Conservation (phyloP, 495 filamentous ascomycete species). For the Patellaria atrata region DNA sequence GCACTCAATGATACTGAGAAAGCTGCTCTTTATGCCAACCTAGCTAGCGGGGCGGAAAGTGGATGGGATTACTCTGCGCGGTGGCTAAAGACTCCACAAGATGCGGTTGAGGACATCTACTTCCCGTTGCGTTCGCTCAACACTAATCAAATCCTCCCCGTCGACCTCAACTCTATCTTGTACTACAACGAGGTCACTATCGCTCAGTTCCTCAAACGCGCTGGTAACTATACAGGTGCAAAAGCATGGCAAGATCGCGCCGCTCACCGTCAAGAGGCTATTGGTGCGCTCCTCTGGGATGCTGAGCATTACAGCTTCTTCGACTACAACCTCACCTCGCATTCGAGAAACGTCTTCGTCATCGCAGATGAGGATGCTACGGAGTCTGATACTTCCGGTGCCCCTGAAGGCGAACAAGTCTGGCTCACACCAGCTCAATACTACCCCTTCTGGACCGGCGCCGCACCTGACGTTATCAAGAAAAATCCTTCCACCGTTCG, state of each 20-base stretch:
- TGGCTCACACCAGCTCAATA: conserved; percentile 13
- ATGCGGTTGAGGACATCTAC: conserved; percentile 20
- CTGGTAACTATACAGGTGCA: conserved; percentile 14
- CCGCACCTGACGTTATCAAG: conserved; percentile 15
- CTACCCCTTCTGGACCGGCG: conserved; percentile 24
- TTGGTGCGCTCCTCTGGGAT: conserved; percentile 19
- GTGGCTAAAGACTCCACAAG: conserved; percentile 15
- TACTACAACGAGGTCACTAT: conserved; percentile 20
- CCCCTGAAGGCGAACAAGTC: conserved; percentile 16
- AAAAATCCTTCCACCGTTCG: conserved; percentile 17
- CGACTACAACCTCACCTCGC: conserved; percentile 22
- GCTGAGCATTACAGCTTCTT: conserved; percentile 17
- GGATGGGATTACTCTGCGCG: conserved; percentile 21
- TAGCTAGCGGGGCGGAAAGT: conserved; percentile 18
- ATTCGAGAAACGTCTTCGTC: conserved; percentile 13
- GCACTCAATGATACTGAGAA: conserved; percentile 13
- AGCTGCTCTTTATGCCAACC: conserved; percentile 18
- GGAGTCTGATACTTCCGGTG: conserved; percentile 5
- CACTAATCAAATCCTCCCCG: conserved; percentile 15
- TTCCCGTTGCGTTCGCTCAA: conserved; percentile 23
- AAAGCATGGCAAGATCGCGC: conserved; percentile 10
- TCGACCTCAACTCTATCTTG: conserved; percentile 22
- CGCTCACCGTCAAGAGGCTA: conserved; percentile 13
- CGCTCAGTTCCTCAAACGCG: conserved; percentile 6
- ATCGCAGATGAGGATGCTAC: conserved; percentile 10